Evolutionary conservation across 2,329 filamentous ascomycete genomes (phyloP), one percentile per base, ranked within the genome.

Genomic region (Trichoderma sp.): DNA sequence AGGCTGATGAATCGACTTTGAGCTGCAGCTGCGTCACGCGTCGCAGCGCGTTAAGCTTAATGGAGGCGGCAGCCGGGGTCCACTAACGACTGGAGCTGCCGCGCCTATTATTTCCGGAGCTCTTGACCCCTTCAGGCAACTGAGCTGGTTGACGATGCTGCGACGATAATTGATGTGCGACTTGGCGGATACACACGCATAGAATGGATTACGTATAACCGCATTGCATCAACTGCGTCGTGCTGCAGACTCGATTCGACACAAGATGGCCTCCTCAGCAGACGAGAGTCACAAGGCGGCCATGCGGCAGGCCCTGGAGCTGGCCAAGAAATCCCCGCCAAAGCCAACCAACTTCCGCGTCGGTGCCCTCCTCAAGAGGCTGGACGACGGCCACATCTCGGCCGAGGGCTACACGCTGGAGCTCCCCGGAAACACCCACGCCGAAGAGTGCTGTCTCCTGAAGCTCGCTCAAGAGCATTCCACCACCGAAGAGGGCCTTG

Each of bases 301-400:
- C 74, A 90, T 98, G 81, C 84, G 81, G 63, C 80, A 89, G 64
- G 92, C 92, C 44, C 85, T 98, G 65, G 79, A 83, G n/a, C 82
- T 93, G 68, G 93, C 95, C 14, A 83, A 84, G 43, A 85, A 90
- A 68, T 96, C 93, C 12, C 91, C 92, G 2, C 92, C 92, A 30
- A 93, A 90, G 72, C 90, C 93, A 2, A 93, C 92, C 59, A 98
- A 98, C 77, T 99, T 93, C 80, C 88, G 94, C 66, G 93, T 99
- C 24, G 95, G 95, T 48, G 95, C 95, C n/a, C 77, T 97, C n/a
- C 83, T 98, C 45, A 83, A 95, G 21, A 82, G 87, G 65, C 75
- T 81, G 15, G 77, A 78, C 34, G 82, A 80, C 43, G 83, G 87
- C 70, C 74, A 78, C 28, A 81, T 96, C 65, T 82, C 96, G 30